Percentiles rank a stretch among this genome's conserved stretches.
These are phyloP conservation scores for Ustilago cynodontis DNA, from an alignment of 1,284 basidiomycete genomes.

Conservation along the genomic window DNA sequence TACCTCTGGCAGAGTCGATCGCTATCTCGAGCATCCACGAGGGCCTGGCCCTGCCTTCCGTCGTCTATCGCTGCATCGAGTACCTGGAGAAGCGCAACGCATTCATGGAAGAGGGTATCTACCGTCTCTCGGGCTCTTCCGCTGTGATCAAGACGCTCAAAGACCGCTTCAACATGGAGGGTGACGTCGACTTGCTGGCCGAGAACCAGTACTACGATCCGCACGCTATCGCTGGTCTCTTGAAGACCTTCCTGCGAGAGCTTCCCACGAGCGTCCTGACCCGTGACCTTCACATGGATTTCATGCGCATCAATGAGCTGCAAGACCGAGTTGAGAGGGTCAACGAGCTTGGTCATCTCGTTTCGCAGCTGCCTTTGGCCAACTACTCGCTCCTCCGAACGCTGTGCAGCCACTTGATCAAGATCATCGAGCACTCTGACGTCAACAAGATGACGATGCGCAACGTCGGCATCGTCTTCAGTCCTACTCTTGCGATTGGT, in stretches of 20 bases:
- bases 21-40: conserved; percentile 82
- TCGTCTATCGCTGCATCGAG: conserved; percentile 85
- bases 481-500: conserved; percentile 65
- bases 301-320: conserved; percentile 75
- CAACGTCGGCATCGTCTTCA: conserved; percentile 94
- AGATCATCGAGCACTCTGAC: conserved; percentile 89
- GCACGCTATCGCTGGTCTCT: conserved; percentile 65
- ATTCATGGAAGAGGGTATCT: conserved; percentile 96
- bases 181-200: conserved; percentile 65
- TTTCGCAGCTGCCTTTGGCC: conserved; percentile 85
- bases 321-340: conserved; percentile 88
- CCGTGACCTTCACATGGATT: conserved; percentile 62
- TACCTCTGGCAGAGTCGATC: conserved; percentile 87
- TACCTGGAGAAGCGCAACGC: conserved; percentile 80
- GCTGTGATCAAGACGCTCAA: conserved; percentile 93
- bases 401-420: conserved; percentile 92
- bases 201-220: conserved; percentile 60
- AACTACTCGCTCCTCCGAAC: conserved; percentile 95
- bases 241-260: conserved; percentile 66
- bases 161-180: conserved; percentile 86
- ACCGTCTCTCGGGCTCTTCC: conserved; percentile 76
- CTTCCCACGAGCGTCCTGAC: conserved; percentile 65
- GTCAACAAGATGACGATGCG: conserved; percentile 99
- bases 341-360: conserved; percentile 84
- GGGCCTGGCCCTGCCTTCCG: conserved; percentile 85